Evolutionary conservation across 2,329 filamentous ascomycete species (phyloP).

Genomic region (Fusarium austroafricanum): DNA sequence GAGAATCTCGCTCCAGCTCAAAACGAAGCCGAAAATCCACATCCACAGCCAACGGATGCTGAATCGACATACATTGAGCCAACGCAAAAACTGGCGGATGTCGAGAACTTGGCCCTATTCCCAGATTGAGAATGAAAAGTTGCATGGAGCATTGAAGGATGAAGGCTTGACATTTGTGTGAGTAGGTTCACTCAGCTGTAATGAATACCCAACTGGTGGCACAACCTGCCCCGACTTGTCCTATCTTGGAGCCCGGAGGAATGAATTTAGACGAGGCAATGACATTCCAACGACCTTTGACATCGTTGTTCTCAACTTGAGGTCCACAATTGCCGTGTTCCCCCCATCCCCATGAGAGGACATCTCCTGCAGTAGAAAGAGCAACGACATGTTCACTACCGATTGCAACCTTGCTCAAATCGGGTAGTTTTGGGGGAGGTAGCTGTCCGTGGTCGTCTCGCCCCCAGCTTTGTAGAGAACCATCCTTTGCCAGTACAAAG

Average conservation of each 20-base stretch:
- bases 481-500: conserved; percentile 73
- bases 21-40: conserved; percentile 26
- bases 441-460: conserved; percentile 88
- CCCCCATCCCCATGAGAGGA: conserved; percentile 94
- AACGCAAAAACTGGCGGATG: conserved; percentile 79
- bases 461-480: conserved; percentile 78
- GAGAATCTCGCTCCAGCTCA: conserved; percentile 34
- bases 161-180: conserved; percentile 14
- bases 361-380: conserved; percentile 70
- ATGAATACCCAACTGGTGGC: conserved; percentile 82
- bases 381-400: conserved; percentile 93
- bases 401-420: conserved; percentile 73
- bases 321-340: conserved; percentile 97
- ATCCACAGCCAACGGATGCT: conserved; percentile 41
- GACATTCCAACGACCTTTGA: conserved; percentile 76
- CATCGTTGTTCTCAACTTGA: conserved; percentile 70
- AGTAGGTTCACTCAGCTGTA: conserved; percentile 40
- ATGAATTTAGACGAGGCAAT: conserved; percentile 70
- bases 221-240: conserved; percentile 82
- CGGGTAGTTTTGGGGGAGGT: conserved; percentile 70
- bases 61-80: conserved; percentile 66
- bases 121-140: conserved; percentile 48
- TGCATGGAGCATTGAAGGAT: background rate
- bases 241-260: conserved; percentile 63
- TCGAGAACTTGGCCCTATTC: conserved; percentile 61